Base-by-base conservation (phyloP, 805 yeast genomes). In the Kregervanrija delftensis region DNA sequence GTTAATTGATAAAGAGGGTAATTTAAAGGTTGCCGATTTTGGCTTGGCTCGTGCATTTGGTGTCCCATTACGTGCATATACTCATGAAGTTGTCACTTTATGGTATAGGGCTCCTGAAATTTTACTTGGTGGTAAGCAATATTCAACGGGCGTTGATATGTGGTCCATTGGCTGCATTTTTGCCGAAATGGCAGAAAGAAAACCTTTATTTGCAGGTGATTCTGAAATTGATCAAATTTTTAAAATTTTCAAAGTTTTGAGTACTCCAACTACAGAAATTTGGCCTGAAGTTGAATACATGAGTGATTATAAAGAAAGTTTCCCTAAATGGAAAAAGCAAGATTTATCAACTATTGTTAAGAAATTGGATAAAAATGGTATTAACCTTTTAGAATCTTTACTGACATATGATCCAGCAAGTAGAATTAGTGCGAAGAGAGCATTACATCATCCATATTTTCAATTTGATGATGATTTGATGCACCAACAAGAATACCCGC, bases 101-200 rank as follows among this genome's bases (percentile, higher is more conserved):
- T 93, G 99, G 99, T 93, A 93, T 64, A 74, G 99, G 53, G 88
- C 97, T 0, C 99, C 99, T 3, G 99, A 93, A 66, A 87, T 93
- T 45, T 70, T 93, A 49, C 76, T 93, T 52, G 99, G 99, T 11
- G 96, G 97, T 3, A 86, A 95, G 54, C 97, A 93, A 59, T 93
- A 93, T 65, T 87, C 96, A 33, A 93, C 98, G 0, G 97, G 98
- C 14, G 96, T 93, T 42, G 99, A 93, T 64, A 89, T 93, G 85
- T 93, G 99, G 99, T 87, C 96, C 10, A 86, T 91, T 49, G 99
- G 99, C 12, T 90, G 97, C 61, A 93, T 93, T 40, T 86, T 93
- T 64, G 99, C 97, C 6, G 99, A 93, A 63, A 90, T 93, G 98
- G 88, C 90, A 46, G 87, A 89, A 56, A 81, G 99, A 45, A 87